Evolutionary conservation across 1,139 yeast species (phyloP).

Genomic region (Geotrichum aggregatum): DNA sequence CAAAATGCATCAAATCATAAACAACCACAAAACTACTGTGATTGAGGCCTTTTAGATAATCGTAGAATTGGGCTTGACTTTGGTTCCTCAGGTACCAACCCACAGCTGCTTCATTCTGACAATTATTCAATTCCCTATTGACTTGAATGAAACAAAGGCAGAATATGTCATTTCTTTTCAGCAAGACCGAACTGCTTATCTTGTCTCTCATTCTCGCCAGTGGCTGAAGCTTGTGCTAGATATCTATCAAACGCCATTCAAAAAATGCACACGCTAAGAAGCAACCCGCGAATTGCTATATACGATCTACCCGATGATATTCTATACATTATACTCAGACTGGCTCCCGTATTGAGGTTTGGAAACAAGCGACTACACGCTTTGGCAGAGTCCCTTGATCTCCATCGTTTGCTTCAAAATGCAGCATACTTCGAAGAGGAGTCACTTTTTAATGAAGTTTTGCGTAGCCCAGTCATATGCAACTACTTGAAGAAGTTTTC

Average conservation of each 20-base stretch:
- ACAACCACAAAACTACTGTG: too few relatives aligned
- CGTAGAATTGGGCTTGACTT: too few relatives aligned
- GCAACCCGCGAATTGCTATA: too few relatives aligned
- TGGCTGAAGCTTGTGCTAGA: too few relatives aligned
- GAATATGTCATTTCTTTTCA: neutral
- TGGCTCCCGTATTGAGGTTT: conserved; percentile 15
- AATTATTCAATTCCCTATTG: too few relatives aligned
- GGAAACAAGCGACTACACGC: conserved; percentile 11
- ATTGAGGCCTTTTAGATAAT: too few relatives aligned
- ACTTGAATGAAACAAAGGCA: too few relatives aligned
- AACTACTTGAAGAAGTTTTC: conserved; percentile 12
- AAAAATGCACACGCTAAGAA: too few relatives aligned
- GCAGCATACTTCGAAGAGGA: conserved; percentile 7
- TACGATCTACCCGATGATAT: conserved; percentile 19
- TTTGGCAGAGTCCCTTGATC: conserved; percentile 16
- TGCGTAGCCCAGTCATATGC: conserved; percentile 2
- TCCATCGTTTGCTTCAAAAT: conserved; percentile 8
- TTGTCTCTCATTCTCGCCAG: neutral
- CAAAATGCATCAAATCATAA: too few relatives aligned
- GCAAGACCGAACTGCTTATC: neutral
- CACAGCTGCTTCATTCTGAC: too few relatives aligned
- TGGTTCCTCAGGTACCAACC: too few relatives aligned
- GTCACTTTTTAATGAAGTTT: conserved; percentile 6
- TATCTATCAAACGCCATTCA: too few relatives aligned
- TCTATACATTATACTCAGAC: conserved; percentile 4